These are phyloP conservation scores for Diaporthe vaccinii DNA, from an alignment of 2,329 filamentous ascomycete species.

Conservation along the genomic window DNA sequence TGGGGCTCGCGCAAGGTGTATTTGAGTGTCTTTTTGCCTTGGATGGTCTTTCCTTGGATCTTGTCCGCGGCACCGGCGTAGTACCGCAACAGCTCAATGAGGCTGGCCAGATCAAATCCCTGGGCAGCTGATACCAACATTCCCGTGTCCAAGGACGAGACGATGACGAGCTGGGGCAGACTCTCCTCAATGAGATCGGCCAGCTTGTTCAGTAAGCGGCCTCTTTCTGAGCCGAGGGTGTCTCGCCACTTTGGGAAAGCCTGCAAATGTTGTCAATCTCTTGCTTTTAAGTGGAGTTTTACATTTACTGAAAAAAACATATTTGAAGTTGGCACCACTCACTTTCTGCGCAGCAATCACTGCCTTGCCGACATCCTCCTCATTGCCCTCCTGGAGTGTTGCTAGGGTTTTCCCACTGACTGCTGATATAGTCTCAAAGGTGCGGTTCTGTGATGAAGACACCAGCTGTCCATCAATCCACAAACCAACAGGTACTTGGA, in stretches of 20 bases:
- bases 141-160: neutral
- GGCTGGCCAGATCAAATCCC: neutral
- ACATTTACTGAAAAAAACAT: neutral
- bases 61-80: neutral
- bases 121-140: neutral
- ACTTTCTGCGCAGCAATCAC: neutral
- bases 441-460: neutral
- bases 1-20: constrained; percentile 2
- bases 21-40: neutral
- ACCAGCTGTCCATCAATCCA: constrained; percentile 1
- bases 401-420: neutral
- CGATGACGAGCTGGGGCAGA: neutral
- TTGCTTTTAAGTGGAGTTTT: neutral
- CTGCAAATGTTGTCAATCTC: neutral
- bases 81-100: neutral
- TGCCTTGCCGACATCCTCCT: neutral
- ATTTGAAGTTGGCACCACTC: neutral
- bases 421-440: constrained; percentile 1
- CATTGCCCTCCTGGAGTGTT: neutral
- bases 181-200: constrained; percentile 4
- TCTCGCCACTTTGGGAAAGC: constrained; percentile 8
- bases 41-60: constrained; percentile 1
- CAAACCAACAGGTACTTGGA: neutral
- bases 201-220: neutral
- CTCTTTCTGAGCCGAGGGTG: neutral